Conservation (phyloP, 192 early-diverging fungal species). For the Haplosporangium gracile region DNA sequence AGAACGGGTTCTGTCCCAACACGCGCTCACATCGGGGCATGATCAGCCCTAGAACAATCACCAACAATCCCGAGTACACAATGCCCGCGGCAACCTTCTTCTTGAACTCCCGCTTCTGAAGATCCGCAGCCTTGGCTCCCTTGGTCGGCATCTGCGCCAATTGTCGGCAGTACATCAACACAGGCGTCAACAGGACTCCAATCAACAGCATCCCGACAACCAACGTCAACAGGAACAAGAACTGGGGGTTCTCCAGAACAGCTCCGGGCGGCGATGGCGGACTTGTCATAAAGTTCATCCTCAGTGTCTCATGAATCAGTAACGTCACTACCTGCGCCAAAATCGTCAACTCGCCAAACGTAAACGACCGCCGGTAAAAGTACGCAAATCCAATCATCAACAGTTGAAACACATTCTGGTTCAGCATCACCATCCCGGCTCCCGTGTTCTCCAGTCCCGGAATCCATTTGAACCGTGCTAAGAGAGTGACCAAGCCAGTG, state of each 20-base stretch:
- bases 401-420: slow-evolving; percentile 55
- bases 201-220: slow-evolving; percentile 80
- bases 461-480: slow-evolving; percentile 45
- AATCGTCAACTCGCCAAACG: slow-evolving; percentile 75
- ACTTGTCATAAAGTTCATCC: slow-evolving; percentile 26
- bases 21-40: slow-evolving; percentile 65
- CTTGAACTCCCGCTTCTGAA: slow-evolving; percentile 44
- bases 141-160: slow-evolving; percentile 64
- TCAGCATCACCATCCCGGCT: slow-evolving; percentile 49
- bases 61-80: slow-evolving; percentile 54
- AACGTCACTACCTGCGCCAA: slow-evolving; percentile 70
- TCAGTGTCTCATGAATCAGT: slow-evolving; percentile 53
- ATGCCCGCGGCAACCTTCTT: slow-evolving; percentile 60
- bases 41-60: slow-evolving; percentile 66
- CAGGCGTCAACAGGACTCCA: slow-evolving; percentile 64
- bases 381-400: slow-evolving; percentile 48
- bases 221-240: slow-evolving; percentile 70
- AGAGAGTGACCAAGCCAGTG: slow-evolving; percentile 26
- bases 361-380: slow-evolving; percentile 69
- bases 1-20: slow-evolving; percentile 72
- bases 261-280: slow-evolving; percentile 9
- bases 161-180: slow-evolving; percentile 64
- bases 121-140: slow-evolving; percentile 43
- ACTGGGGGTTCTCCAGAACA: slow-evolving; percentile 49
- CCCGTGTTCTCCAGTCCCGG: slow-evolving; percentile 43